A percentile compares a stretch with the other conserved stretches of the same genome.
phyloP scores from a whole-genome alignment of 2,329 filamentous ascomycete species.

The Colletotrichum sp. region DNA sequence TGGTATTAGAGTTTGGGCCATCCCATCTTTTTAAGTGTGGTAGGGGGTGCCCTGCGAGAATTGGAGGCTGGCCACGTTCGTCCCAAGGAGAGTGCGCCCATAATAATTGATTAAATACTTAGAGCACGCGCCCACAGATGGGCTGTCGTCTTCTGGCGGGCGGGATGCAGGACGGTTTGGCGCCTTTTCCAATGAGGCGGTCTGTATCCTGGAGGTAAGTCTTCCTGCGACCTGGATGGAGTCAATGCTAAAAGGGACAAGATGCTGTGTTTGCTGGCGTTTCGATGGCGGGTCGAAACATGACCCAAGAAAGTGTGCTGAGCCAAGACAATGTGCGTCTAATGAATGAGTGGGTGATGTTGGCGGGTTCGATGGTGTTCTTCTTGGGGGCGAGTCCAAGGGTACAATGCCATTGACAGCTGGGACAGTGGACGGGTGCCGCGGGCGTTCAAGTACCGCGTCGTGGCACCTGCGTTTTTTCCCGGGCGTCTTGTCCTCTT shows the following conservation, averaged over 20 bases:
- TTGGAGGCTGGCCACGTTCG: neutral
- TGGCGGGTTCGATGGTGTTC: neutral
- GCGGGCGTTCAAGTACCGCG: neutral
- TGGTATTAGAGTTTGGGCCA: neutral
- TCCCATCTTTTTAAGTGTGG: neutral
- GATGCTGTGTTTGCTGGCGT: neutral
- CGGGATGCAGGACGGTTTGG: neutral
- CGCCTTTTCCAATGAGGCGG: neutral
- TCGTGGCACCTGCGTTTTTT: neutral
- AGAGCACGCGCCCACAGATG: neutral
- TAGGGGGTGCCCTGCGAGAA: neutral
- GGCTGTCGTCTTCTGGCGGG: neutral
- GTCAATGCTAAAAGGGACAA: neutral
- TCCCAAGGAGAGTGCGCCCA: neutral
- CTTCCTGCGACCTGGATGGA: neutral
- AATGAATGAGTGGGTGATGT: neutral
- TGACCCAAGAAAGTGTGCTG: slow-evolving; percentile 5
- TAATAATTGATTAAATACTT: neutral
- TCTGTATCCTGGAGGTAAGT: neutral
- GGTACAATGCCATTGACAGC: neutral
- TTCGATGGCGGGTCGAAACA: neutral
- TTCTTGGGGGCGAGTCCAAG: neutral
- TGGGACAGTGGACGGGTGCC: neutral
- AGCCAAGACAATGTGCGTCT: neutral
- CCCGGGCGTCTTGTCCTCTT: neutral